Base-by-base conservation (phyloP, 2,329 filamentous ascomycete species). In the Paramyrothecium roridum region DNA sequence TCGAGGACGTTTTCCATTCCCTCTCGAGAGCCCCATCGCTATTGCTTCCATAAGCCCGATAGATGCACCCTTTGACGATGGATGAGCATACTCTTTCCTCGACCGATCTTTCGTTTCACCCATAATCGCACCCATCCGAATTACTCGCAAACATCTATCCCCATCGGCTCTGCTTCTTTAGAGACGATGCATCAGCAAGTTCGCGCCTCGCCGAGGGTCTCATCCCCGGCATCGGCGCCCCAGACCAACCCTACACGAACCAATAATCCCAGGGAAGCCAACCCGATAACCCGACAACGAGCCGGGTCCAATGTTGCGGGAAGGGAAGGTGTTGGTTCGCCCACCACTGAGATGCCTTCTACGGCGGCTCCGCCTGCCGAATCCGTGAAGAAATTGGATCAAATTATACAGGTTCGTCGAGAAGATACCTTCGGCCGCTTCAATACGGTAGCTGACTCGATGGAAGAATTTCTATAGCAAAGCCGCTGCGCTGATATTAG, bases 391-490 rank as follows among this genome's bases (percentile, higher is more conserved):
- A 95, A 95, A 77, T 80, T 97, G 63, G 95, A 96, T 71, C 92
- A 96, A 75, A 95, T 98, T 67, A 87, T 97, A 65, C 91, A 95
- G 83, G 92, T 96, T 65, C 49, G 65, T 60, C 26, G 16, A n/a
- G 12, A 8, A 11, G 37, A 30, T 46, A 51, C 40, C 26, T 12
- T 47, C n/a, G 40, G 17, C 55, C 50, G 8, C 45, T 53, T 48
- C n/a, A 40, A 26, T 56, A 3, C 4, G 45, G n/a, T 30, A n/a
- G n/a, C 49, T 51, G 21, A 51, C 49, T 6, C 11, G 26, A 17
- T 20, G 19, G 26, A 66, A 97, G 92, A 96, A 97, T 70, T 95
- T 96, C 73, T 90, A 93, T 70, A 87, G 86, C 62, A 98, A 97
- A 77, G 88, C 90, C 37, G 91, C 92, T 43, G 83, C 95, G 52